Base-by-base conservation (phyloP, 371 early-diverging fungal genomes). In the Mortierella sp. region DNA sequence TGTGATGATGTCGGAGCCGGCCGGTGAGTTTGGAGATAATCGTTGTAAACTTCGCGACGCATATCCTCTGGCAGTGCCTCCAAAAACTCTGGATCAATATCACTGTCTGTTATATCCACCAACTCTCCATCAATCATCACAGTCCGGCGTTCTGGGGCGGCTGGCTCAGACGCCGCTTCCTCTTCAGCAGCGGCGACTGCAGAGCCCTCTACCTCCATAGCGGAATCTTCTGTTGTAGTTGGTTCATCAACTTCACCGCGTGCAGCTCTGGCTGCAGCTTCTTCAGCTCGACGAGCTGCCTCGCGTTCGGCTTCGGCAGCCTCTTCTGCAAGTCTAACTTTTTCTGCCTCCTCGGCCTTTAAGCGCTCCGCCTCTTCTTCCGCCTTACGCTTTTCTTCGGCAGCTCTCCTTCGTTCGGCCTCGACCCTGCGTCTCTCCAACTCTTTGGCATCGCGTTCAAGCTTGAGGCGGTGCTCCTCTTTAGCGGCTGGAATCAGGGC, bases 51-150 rank as follows among this genome's bases (percentile, higher is more conserved):
- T 82, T 99, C 99, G 72, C 90, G 90, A 43, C 97, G 93, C 81
- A 99, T 77, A 59, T 98, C 98, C 41, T 97, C 97, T 0, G 99
- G 99, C 53, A 99, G 85, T 1, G 99, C 99, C 77, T 96, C 94
- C 70, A 99, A 85, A 83, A 99, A 99, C 67, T 94, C 95, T 0
- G 92, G 89, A 76, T 99, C 99, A 58, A 98, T 98, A 24, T 97
- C 98, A 45, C 96, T 93, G 24, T 95, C 95, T 3, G 97, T 94
- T 33, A 99, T 95, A 76, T 99, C 98, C 0, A 97, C 89, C 65
- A 85, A 69, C 53, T 91, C 77, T n/a, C 96, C 96, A 67, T 90
- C 85, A 41, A 96, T 84, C 48, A 79, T 88, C 41, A 95, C 88
- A 11, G 88, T 73, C 9, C 68, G 55, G 59, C 70, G 45, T 72